phyloP scores from a whole-genome alignment of 2,329 filamentous ascomycete genomes.

The Penicillium palitans region DNA sequence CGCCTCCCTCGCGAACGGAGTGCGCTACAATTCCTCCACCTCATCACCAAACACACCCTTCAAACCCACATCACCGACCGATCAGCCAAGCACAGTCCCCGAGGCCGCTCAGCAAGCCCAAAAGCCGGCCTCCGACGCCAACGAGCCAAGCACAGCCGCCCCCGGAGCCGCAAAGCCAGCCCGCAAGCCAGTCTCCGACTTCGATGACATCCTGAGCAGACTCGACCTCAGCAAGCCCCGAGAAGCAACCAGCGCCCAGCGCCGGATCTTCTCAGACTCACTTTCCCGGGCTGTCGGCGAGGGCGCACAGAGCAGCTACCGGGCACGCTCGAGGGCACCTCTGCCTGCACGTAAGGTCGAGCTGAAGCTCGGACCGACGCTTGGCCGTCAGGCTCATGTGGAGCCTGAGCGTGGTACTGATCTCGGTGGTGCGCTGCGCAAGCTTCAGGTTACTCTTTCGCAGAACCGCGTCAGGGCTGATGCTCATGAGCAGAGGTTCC shows the following conservation, averaged over 20 bases:
- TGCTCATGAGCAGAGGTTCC: conserved; percentile 39
- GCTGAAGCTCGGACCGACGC: conserved; percentile 39
- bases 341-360: conserved; percentile 29
- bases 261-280: conserved; percentile 17
- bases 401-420: conserved; percentile 37
- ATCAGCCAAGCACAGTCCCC: conserved; percentile 8
- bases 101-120: neutral
- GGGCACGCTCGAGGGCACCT: conserved; percentile 12
- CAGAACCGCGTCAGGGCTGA: conserved; percentile 39
- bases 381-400: conserved; percentile 39
- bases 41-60: conserved; percentile 9
- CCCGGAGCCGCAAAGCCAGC: neutral
- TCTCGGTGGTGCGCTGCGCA: conserved; percentile 31
- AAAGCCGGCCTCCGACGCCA: conserved; percentile 25
- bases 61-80: conserved; percentile 5
- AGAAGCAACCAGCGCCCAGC: neutral
- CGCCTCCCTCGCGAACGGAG: conserved; percentile 18
- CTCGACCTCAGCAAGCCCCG: conserved; percentile 30
- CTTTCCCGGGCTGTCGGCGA: conserved; percentile 25
- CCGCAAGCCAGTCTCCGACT: conserved; percentile 21
- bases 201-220: conserved; percentile 37
- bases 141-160: conserved; percentile 17
- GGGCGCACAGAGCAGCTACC: conserved; percentile 12
- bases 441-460: conserved; percentile 27
- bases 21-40: conserved; percentile 28